Evolutionary conservation across 2,329 filamentous ascomycete genomes (phyloP).

Genomic region (Endothia cerciana): DNA sequence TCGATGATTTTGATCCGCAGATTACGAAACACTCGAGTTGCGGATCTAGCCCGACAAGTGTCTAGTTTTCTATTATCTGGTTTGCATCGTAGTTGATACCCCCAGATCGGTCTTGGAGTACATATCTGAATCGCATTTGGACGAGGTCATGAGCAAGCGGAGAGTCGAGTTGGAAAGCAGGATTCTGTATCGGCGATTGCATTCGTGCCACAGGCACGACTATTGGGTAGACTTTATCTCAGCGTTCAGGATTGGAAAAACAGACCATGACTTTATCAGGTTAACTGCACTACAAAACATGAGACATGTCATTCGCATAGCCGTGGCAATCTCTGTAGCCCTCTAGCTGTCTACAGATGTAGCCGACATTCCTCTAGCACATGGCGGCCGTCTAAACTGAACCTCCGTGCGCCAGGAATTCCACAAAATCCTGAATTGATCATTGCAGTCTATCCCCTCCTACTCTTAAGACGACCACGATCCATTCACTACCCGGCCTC

Average conservation of each 20-base stretch:
- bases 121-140: neutral
- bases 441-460: neutral
- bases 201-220: neutral
- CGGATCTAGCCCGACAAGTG: neutral
- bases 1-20: neutral
- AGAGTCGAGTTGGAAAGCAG: neutral
- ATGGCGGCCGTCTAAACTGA: neutral
- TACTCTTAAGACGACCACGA: neutral
- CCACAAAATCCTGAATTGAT: neutral
- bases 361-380: neutral
- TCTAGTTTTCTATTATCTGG: neutral
- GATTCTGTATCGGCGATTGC: neutral
- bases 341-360: neutral
- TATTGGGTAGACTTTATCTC: neutral
- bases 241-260: neutral
- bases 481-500: neutral
- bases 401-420: neutral
- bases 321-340: neutral
- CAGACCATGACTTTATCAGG: no score
- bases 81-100: constrained; percentile 16
- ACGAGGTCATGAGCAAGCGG: neutral
- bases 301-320: neutral
- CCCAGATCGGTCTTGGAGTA: constrained; percentile 6
- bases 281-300: neutral
- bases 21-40: neutral